Evolutionary conservation across 495 filamentous ascomycete genomes (phyloP).

Genomic region (Aspergillus nanangensis): DNA sequence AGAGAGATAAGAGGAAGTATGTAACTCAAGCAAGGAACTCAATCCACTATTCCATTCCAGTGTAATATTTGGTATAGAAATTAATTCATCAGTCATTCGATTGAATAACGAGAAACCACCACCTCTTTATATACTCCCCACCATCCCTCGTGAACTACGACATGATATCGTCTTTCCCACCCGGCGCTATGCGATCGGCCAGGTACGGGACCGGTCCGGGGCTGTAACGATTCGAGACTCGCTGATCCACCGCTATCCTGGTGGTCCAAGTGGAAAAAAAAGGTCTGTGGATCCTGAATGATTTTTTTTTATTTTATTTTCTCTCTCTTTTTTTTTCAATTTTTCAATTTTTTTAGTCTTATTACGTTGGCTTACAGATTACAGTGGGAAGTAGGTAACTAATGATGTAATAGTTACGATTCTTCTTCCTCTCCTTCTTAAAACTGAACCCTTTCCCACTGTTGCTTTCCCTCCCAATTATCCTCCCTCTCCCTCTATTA

Average conservation of each 20-base stretch:
- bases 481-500: background rate
- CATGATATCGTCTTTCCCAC: too few species aligned
- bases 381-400: too few species aligned
- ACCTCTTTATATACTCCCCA: background rate
- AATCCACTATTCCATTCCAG: too few species aligned
- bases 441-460: background rate
- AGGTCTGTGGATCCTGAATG: too few species aligned
- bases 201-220: slow-evolving; percentile 21
- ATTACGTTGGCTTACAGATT: too few species aligned
- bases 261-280: slow-evolving; percentile 1
- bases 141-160: too few species aligned
- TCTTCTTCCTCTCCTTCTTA: background rate
- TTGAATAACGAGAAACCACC: too few species aligned
- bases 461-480: background rate
- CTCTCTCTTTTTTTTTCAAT: background rate
- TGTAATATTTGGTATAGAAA: too few species aligned
- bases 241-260: slow-evolving; percentile 6
- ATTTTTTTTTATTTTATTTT: background rate
- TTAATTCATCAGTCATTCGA: too few species aligned
- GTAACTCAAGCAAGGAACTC: background rate
- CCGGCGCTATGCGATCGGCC: slow-evolving; percentile 26
- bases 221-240: slow-evolving; percentile 9
- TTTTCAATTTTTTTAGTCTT: slow-evolving; percentile 1
- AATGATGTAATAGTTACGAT: too few species aligned
- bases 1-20: slow-evolving; percentile 1